These are phyloP conservation scores for Saccharomycopsis schoenii DNA, from an alignment of 805 yeast genomes.

Conservation along the genomic window DNA sequence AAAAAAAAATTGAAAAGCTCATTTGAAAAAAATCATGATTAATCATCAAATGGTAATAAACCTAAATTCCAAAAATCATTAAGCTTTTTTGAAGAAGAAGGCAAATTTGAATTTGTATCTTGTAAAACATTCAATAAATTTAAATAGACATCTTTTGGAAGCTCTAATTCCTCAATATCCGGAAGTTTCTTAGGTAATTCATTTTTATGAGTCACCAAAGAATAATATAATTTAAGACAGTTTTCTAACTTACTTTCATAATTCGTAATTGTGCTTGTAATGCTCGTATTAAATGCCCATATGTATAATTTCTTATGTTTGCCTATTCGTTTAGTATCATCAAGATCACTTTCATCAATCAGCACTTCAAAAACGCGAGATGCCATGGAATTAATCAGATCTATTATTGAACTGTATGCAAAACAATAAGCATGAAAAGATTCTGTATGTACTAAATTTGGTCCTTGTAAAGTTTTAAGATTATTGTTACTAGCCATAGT, in stretches of 20 bases:
- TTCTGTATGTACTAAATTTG: constrained; percentile 19
- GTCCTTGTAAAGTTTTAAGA: not conserved
- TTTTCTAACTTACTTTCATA: constrained; percentile 20
- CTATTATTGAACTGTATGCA: constrained; percentile 32
- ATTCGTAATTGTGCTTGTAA: constrained; percentile 26
- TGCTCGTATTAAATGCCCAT: constrained; percentile 40
- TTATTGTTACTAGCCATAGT: not conserved
- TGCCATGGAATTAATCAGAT: constrained; percentile 34
- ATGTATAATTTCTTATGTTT: constrained; percentile 20
- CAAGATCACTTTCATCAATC: constrained; percentile 7
- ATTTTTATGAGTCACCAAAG: constrained; percentile 20
- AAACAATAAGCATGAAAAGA: constrained; percentile 29
- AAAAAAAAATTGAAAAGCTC: not conserved
- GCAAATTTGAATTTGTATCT: constrained; percentile 27
- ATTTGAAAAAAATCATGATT: not conserved
- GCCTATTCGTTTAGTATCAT: not conserved
- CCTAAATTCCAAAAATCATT: constrained; percentile 23
- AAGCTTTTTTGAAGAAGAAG: constrained; percentile 20
- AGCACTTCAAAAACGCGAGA: constrained; percentile 28
- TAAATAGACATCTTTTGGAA: constrained; percentile 26
- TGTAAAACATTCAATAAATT: constrained; percentile 25
- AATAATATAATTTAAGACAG: constrained; percentile 38
- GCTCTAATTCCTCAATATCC: constrained; percentile 31
- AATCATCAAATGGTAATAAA: constrained; percentile 8
- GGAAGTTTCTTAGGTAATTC: constrained; percentile 22